phyloP scores from a whole-genome alignment of 2,329 filamentous ascomycete species.

The Ascochyta fabae region DNA sequence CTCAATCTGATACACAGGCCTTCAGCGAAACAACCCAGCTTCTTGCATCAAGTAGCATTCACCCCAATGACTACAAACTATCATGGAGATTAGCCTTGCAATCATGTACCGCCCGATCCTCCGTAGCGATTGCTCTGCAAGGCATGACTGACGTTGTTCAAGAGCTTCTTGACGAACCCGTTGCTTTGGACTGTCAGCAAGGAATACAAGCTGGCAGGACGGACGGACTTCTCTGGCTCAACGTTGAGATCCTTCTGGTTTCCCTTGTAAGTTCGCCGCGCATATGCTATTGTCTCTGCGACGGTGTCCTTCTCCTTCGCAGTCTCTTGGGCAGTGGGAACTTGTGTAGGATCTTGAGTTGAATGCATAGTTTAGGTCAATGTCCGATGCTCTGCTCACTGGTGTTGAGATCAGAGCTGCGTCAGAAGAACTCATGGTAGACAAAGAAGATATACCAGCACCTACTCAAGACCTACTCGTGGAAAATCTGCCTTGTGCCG shows the following conservation, averaged over 20 bases:
- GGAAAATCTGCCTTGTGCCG: background rate
- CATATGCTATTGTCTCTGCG: conserved; percentile 10
- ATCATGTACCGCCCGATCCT: background rate
- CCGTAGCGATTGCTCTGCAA: conserved; percentile 10
- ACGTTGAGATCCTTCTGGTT: conserved; percentile 3
- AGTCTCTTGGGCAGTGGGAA: background rate
- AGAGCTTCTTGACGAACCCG: conserved; percentile 1
- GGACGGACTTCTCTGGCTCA: conserved; percentile 9
- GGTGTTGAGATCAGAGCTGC: too few relatives aligned
- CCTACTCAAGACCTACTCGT: background rate
- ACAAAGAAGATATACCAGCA: background rate
- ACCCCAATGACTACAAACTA: background rate
- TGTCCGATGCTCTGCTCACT: too few relatives aligned
- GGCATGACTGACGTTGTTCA: conserved; percentile 9
- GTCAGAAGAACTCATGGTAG: background rate
- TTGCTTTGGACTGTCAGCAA: conserved; percentile 1
- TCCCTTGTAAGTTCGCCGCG: conserved; percentile 12
- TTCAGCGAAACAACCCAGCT: too few relatives aligned
- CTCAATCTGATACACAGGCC: too few relatives aligned
- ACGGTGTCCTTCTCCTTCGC: conserved; percentile 1
- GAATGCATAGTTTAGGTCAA: background rate
- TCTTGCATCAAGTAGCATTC: background rate
- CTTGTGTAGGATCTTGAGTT: background rate
- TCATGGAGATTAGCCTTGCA: background rate
- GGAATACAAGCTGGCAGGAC: too few relatives aligned